These are phyloP conservation scores for Leucosporidium scottii DNA, from an alignment of 768 basidiomycete genomes.

Conservation along the genomic window DNA sequence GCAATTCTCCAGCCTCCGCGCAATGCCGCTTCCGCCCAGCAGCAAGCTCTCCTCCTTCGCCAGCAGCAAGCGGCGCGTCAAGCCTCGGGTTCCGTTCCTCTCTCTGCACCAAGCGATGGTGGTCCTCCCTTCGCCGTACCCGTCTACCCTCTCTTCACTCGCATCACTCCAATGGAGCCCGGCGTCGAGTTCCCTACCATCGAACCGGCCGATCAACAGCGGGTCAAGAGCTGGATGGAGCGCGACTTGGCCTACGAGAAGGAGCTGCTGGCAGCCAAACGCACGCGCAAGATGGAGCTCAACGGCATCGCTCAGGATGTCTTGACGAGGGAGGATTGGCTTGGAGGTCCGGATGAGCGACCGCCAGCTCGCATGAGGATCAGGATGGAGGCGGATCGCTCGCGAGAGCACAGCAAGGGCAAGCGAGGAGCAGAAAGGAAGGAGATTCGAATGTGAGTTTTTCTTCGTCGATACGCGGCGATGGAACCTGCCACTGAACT, in stretches of 20 bases:
- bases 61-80: background rate
- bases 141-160: conserved; percentile 1
- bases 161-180: conserved; percentile 11
- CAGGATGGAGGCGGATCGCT: conserved; percentile 9
- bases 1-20: no score
- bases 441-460: conserved; percentile 19
- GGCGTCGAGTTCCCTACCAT: conserved; percentile 24
- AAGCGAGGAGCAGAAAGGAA: conserved; percentile 14
- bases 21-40: background rate
- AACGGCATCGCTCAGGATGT: conserved; percentile 11
- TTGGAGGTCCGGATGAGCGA: conserved; percentile 10
- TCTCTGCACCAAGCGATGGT: conserved; percentile 3
- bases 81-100: background rate
- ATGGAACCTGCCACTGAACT: no score
- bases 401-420: conserved; percentile 10
- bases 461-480: no score
- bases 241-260: conserved; percentile 23
- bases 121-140: conserved; percentile 18
- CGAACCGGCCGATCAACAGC: conserved; percentile 4
- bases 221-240: conserved; percentile 25
- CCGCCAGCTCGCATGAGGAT: conserved; percentile 8
- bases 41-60: background rate
- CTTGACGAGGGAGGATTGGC: conserved; percentile 30
- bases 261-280: conserved; percentile 2
- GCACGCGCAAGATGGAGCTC: background rate